Evolutionary conservation across 2,329 filamentous ascomycete genomes (phyloP).

Genomic region (Aspergillus sp.): DNA sequence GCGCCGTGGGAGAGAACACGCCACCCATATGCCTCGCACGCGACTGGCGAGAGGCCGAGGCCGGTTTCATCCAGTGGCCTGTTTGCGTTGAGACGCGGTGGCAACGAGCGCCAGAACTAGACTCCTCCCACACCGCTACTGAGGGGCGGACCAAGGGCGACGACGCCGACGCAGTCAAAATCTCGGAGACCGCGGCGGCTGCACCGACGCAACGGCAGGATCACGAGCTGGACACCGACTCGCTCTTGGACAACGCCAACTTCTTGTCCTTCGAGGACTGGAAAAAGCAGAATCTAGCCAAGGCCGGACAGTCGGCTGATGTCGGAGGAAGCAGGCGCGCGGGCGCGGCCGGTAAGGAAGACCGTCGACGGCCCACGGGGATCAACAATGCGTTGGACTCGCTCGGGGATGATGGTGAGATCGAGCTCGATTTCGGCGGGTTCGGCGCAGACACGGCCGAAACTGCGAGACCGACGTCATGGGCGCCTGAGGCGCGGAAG

Average conservation of each 20-base stretch:
- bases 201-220: conserved; percentile 21
- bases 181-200: conserved; percentile 1
- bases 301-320: conserved; percentile 75
- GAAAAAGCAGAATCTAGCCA: conserved; percentile 90
- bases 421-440: conserved; percentile 68
- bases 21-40: conserved; percentile 21
- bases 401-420: conserved; percentile 85
- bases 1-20: conserved; percentile 8
- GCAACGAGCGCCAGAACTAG: conserved; percentile 8
- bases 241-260: conserved; percentile 69
- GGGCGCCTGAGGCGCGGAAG: conserved; percentile 23
- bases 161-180: conserved; percentile 3
- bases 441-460: conserved; percentile 53
- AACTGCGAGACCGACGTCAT: conserved; percentile 31
- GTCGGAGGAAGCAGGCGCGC: conserved; percentile 58
- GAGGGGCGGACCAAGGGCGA: neutral
- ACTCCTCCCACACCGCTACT: neutral
- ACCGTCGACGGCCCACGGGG: conserved; percentile 51
- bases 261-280: conserved; percentile 98
- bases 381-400: conserved; percentile 71
- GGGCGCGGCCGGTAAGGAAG: conserved; percentile 50
- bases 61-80: conserved; percentile 25
- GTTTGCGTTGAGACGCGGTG: conserved; percentile 26
- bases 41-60: conserved; percentile 17
- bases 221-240: conserved; percentile 60